Base-by-base conservation (phyloP, 352 stramenopile species). In the Phytophthora fragariae region DNA sequence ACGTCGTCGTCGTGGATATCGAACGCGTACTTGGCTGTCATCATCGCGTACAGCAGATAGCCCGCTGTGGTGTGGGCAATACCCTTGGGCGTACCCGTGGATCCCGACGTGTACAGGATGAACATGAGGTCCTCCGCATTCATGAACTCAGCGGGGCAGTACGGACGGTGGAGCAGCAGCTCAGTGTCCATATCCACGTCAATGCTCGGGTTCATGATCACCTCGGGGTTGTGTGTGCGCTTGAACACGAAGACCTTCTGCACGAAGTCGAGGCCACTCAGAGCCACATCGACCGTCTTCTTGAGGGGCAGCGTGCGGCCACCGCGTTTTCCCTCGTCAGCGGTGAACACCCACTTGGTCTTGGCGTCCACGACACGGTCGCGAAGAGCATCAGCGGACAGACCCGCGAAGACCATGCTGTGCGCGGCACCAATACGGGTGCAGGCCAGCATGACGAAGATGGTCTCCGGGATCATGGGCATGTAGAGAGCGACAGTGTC, bases 401-500 rank as follows among this genome's bases (percentile, higher is more conserved):
- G 97, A 68, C 97, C 98, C 2, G 97, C 98, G 85, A 99, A 99
- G 17, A 99, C 92, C 21, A 99, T 95, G 19, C 88, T 98, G 85
- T 99, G 98, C 2, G 98, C 86, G 12, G 97, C 97, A 47, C 98
- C 98, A 67, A 99, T 98, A 56, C 98, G 92, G 24, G 96, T 92
- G 72, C 98, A 99, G 3, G 98, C 98, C 50, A 99, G 84, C 97
- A 99, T 99, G 37, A 95, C 95, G 79, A 99, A 98, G 44, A 94
- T 93, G 8, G 96, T 82, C 79, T 99, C 97, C 7, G 97, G 97
- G 57, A 99, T 98, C 98, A 99, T 99, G 44, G 98, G 98, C 97
- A 99, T 99, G 88, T 99, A 99, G 41, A 99, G 86, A 6, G 95
- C 98, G 6, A 99, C 97, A 9, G 95, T 91, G 85, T 99, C 97